These are phyloP conservation scores for Penicillium roqueforti DNA, from an alignment of 495 filamentous ascomycete species.

Conservation along the genomic window DNA sequence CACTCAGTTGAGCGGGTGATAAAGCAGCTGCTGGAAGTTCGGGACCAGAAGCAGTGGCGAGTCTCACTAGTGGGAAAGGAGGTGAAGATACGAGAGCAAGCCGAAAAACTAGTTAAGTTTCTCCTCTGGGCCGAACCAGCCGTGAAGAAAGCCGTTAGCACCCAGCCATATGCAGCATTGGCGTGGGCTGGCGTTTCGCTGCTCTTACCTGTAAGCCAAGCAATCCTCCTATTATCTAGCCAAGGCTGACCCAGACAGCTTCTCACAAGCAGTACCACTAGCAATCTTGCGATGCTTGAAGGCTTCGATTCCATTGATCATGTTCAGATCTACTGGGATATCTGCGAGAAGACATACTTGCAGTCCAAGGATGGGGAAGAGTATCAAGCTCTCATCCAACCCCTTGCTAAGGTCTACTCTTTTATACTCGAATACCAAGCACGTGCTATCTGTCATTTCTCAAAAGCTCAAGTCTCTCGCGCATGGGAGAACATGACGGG, in stretches of 20 bases:
- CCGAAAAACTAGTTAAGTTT: neutral
- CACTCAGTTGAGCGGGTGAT: neutral
- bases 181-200: neutral
- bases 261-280: neutral
- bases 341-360: conserved; percentile 1
- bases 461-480: conserved; percentile 22
- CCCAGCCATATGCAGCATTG: neutral
- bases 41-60: neutral
- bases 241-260: neutral
- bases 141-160: neutral
- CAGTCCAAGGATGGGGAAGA: neutral
- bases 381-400: neutral
- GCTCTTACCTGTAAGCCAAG: neutral
- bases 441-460: conserved; percentile 29
- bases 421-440: conserved; percentile 34
- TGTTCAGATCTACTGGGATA: conserved; percentile 1
- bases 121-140: neutral
- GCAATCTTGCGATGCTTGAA: conserved; percentile 4
- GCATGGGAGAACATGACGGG: conserved; percentile 21
- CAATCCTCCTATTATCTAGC: neutral
- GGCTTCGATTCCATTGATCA: neutral
- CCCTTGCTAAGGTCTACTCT: conserved; percentile 19
- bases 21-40: neutral
- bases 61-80: neutral
- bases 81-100: neutral